Conservation (phyloP, 176 grass and related monocot genomes). For the Oryza officinalis region DNA sequence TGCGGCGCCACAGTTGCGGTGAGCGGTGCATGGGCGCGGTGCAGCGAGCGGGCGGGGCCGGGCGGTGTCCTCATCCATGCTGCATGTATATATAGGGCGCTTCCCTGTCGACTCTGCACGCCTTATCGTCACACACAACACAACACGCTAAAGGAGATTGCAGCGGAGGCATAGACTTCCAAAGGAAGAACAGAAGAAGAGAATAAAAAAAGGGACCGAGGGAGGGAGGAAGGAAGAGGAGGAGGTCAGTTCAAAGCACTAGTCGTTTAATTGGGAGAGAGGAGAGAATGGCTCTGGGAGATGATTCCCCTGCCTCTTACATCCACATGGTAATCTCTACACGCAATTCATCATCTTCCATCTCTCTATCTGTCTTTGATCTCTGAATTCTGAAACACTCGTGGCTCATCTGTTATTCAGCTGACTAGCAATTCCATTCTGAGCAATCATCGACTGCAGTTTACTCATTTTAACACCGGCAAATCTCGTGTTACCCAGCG, state of each 20-base stretch:
- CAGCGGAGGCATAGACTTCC: conserved; percentile 4
- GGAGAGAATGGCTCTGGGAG: conserved; percentile 46
- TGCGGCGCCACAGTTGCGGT: too few species aligned
- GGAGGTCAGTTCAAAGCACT: not conserved
- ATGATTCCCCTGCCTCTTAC: conserved; percentile 59
- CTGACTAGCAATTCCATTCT: not conserved
- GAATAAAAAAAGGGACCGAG: not conserved
- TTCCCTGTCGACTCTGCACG: conserved; percentile 52
- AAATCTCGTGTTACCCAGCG: too few species aligned
- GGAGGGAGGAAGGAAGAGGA: conserved; percentile 7
- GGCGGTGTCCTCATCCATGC: conserved; percentile 52
- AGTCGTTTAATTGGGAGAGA: not conserved
- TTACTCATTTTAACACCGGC: too few species aligned
- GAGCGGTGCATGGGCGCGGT: not conserved
- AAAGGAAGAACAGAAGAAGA: not conserved
- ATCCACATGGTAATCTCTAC: conserved; percentile 61
- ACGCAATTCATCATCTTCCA: not conserved
- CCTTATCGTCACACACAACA: conserved; percentile 44
- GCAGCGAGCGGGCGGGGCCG: not conserved
- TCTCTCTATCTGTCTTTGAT: too few species aligned
- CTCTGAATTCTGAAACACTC: not conserved
- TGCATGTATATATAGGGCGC: conserved; percentile 54
- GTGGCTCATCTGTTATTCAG: not conserved
- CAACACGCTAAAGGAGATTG: not conserved
- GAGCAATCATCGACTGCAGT: too few species aligned